A percentile compares a stretch with the other conserved stretches of the same genome.
Conservation (phyloP, 1,284 basidiomycete genomes). For the Puccinia novopanici region DNA sequence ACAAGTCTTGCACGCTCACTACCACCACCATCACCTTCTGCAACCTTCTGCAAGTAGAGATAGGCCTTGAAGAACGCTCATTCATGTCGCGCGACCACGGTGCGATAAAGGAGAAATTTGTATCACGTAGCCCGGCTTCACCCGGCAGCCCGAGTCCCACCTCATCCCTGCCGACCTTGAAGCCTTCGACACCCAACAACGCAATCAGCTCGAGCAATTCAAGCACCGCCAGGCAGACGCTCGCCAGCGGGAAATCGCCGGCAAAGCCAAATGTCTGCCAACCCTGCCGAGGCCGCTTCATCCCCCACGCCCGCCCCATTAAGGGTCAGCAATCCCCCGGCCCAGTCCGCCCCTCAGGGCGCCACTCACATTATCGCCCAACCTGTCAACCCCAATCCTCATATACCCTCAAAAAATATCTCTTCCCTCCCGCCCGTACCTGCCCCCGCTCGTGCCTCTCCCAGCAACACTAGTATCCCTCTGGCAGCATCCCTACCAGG, state of each 20-base stretch:
- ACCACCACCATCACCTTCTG: too few species aligned
- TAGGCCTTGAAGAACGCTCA: background rate
- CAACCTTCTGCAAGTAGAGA: background rate
- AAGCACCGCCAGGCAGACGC: conserved; percentile 1
- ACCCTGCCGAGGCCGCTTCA: background rate
- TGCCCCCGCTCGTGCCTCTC: background rate
- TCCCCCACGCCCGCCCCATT: background rate
- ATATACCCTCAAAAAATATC: background rate
- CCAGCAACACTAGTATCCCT: background rate
- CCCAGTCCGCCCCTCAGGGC: background rate
- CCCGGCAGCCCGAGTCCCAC: background rate
- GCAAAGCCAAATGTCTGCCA: conserved; percentile 17
- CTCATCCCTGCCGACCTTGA: background rate
- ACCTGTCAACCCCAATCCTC: background rate
- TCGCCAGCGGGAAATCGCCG: conserved; percentile 6
- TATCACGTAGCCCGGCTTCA: background rate
- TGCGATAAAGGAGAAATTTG: background rate
- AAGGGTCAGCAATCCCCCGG: background rate
- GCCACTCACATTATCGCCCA: conserved; percentile 15
- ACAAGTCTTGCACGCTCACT: background rate
- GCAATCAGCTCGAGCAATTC: conserved; percentile 6
- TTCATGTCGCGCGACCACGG: background rate
- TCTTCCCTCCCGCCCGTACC: background rate
- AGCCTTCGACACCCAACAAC: conserved; percentile 20
- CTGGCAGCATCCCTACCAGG: background rate